These are phyloP conservation scores for Pseudozyma hubeiensis DNA, from an alignment of 1,284 basidiomycete genomes.

Conservation along the genomic window DNA sequence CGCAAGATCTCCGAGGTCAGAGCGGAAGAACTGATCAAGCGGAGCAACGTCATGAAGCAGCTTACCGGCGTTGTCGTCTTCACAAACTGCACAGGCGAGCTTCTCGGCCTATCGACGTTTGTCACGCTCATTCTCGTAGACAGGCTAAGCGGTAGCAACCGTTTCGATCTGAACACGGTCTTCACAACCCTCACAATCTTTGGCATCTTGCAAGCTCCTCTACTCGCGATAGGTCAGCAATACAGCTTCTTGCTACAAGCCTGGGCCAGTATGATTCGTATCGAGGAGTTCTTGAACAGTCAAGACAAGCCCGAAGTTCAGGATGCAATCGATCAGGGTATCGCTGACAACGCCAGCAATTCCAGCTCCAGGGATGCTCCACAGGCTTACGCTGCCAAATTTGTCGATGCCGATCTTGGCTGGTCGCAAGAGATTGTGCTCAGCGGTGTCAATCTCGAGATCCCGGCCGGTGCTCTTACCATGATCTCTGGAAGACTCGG, in stretches of 20 bases:
- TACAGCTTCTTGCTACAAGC: slow-evolving; percentile 54
- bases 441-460: slow-evolving; percentile 38
- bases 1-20: slow-evolving; percentile 45
- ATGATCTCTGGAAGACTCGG: slow-evolving; percentile 63
- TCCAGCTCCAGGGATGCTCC: neutral
- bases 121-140: slow-evolving; percentile 49
- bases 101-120: slow-evolving; percentile 47
- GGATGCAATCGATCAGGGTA: slow-evolving; percentile 10
- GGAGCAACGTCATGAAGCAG: slow-evolving; percentile 23
- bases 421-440: slow-evolving; percentile 34
- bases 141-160: slow-evolving; percentile 28
- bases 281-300: slow-evolving; percentile 52
- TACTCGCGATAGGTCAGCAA: slow-evolving; percentile 56
- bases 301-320: slow-evolving; percentile 29
- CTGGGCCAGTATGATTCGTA: slow-evolving; percentile 50
- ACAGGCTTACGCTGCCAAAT: slow-evolving; percentile 28
- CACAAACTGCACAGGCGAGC: slow-evolving; percentile 36
- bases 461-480: slow-evolving; percentile 44
- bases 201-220: slow-evolving; percentile 46
- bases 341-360: slow-evolving; percentile 6
- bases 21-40: slow-evolving; percentile 39
- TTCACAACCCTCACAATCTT: slow-evolving; percentile 60
- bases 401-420: slow-evolving; percentile 37
- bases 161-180: slow-evolving; percentile 54
- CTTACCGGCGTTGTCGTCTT: slow-evolving; percentile 36